Base-by-base conservation (phyloP, 1,284 basidiomycete genomes). In the Ustanciosporium gigantosporum region DNA sequence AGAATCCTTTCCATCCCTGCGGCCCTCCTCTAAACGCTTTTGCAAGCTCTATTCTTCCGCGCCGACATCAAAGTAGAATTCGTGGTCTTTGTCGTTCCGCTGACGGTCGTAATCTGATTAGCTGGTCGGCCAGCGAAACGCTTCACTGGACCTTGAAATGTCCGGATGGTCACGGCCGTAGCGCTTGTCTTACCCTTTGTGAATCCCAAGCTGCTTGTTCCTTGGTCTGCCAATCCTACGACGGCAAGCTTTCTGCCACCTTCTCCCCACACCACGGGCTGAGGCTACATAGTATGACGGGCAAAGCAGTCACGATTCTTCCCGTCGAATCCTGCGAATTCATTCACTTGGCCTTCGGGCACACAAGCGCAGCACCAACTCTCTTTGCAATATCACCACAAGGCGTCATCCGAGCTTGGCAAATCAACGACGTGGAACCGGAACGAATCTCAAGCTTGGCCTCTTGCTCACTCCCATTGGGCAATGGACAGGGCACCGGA, bases 1-100 rank as follows among this genome's bases (percentile, higher is more conserved):
- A 27, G 11, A 48, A 52, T 31, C 17, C 22, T 3, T 38, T 37
- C 9, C 60, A 58, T 49, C 60, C 60, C 15, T 53, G 52, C 31
- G 46, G 49, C 9, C 45, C 60, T 2, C 48, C 46, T 19, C 9
- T 11, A n/a, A n/a, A n/a, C n/a, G n/a, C n/a, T n/a, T n/a, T n/a
- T n/a, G n/a, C n/a, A n/a, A n/a, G n/a, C n/a, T n/a, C n/a, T n/a
- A n/a, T n/a, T n/a, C n/a, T n/a, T n/a, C n/a, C n/a, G n/a, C n/a
- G n/a, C n/a, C n/a, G n/a, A n/a, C 39, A 41, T 16, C 17, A 16
- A 4, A 41, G 47, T 27, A 40, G 61, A 4, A 41, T 65, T 23
- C 37, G 46, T 4, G 25, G 19, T 1, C 21, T 65, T 17, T 9
- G 21, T 4, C 42, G 61, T 14, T 59, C 61, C 2, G 38, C 17